A percentile compares a stretch with the other conserved stretches of the same genome.
Evolutionary conservation across 106 monocot genomes (phyloP).

Genomic region (Allium sativum): DNA sequence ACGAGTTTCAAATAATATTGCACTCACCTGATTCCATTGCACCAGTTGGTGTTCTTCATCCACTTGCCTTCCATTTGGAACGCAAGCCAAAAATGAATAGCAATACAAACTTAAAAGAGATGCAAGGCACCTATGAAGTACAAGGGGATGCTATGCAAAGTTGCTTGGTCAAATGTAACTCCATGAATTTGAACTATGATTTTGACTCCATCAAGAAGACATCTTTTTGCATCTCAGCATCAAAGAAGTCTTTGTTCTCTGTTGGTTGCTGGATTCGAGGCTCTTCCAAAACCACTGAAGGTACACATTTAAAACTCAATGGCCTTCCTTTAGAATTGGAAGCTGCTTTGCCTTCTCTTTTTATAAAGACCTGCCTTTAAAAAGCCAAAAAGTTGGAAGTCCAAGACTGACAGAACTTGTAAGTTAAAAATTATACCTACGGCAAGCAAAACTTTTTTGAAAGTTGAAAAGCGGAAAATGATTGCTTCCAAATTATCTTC

Average conservation of each 20-base stretch:
- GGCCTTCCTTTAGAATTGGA: no score
- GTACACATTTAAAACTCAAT: conserved; percentile 14
- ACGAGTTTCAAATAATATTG: conserved; percentile 66
- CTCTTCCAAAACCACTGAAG: conserved; percentile 32
- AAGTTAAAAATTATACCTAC: no score
- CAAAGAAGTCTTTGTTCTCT: conserved; percentile 40
- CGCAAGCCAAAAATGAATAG: conserved; percentile 17
- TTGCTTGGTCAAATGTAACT: conserved; percentile 17
- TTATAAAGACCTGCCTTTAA: no score
- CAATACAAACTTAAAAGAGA: conserved; percentile 10
- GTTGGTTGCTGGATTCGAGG: conserved; percentile 65
- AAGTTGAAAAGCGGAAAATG: no score
- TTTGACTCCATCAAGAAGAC: conserved; percentile 6
- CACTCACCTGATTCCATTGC: conserved; percentile 87
- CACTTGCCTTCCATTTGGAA: conserved; percentile 62
- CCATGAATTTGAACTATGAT: conserved; percentile 7
- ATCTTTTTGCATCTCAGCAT: conserved; percentile 47
- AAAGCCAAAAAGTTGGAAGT: no score
- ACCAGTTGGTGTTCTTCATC: conserved; percentile 90
- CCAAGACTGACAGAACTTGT: no score
- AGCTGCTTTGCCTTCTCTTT: no score
- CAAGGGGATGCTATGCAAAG: conserved; percentile 22
- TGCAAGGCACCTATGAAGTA: conserved; percentile 29
- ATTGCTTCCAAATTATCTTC: no score
- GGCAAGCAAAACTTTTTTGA: no score